Evolutionary conservation across 495 filamentous ascomycete species (phyloP).

Genomic region (Aspergillus panamensis): DNA sequence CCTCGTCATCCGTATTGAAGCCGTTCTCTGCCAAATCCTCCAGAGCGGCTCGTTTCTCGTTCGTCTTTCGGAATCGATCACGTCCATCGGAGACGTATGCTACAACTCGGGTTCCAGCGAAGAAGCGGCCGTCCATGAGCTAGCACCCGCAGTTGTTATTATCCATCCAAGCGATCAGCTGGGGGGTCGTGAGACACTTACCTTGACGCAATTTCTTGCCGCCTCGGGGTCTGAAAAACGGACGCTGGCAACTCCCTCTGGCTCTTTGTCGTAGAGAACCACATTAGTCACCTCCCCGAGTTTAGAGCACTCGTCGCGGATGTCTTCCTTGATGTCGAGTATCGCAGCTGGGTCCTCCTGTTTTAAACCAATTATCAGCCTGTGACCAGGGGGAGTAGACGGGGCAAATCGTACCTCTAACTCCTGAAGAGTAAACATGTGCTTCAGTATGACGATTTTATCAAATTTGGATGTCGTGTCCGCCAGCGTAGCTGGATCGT

Average conservation of each 20-base stretch:
- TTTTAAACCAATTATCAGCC: slow-evolving; percentile 21
- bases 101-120: slow-evolving; percentile 67
- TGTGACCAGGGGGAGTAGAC: not conserved
- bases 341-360: slow-evolving; percentile 77
- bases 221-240: slow-evolving; percentile 66
- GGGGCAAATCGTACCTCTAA: slow-evolving; percentile 50
- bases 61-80: slow-evolving; percentile 73
- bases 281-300: slow-evolving; percentile 88
- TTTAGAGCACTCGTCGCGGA: slow-evolving; percentile 84
- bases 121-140: slow-evolving; percentile 78
- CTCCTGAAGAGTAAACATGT: slow-evolving; percentile 91
- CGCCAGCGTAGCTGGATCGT: slow-evolving; percentile 60
- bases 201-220: slow-evolving; percentile 68
- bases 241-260: slow-evolving; percentile 83
- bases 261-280: slow-evolving; percentile 81
- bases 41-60: slow-evolving; percentile 41
- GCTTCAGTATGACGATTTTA: slow-evolving; percentile 81
- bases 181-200: slow-evolving; percentile 27
- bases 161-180: not conserved
- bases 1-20: slow-evolving; percentile 42
- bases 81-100: slow-evolving; percentile 73
- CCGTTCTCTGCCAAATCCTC: slow-evolving; percentile 45
- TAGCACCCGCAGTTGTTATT: slow-evolving; percentile 20
- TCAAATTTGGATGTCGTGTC: slow-evolving; percentile 62
- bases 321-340: slow-evolving; percentile 90